Percentiles rank a stretch among this genome's conserved stretches.
Evolutionary conservation across 805 yeast species (phyloP).

Genomic region (Pichia nakasei): DNA sequence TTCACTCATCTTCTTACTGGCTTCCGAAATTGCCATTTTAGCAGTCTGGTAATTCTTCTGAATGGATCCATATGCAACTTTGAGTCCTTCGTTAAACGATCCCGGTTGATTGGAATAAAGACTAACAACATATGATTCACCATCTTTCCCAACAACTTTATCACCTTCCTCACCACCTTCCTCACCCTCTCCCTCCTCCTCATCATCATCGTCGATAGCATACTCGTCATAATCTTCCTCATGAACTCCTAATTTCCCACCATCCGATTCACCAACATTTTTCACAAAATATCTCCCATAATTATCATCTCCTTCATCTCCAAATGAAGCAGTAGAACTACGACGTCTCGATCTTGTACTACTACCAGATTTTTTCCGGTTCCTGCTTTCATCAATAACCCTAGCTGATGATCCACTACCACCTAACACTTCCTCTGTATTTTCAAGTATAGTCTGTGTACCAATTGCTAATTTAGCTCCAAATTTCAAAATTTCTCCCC

Average conservation of each 20-base stretch:
- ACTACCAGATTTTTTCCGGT: background rate
- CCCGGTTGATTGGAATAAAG: slow-evolving; percentile 80
- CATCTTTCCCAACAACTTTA: slow-evolving; percentile 21
- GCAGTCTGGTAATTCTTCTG: slow-evolving; percentile 64
- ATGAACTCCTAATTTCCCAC: background rate
- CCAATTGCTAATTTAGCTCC: slow-evolving; percentile 87
- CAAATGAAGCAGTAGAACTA: slow-evolving; percentile 22
- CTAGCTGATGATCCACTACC: slow-evolving; percentile 53
- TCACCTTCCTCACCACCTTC: slow-evolving; percentile 21
- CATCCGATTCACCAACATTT: background rate
- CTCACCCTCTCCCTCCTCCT: slow-evolving; percentile 23
- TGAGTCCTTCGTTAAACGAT: slow-evolving; percentile 60
- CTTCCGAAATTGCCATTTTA: slow-evolving; percentile 47
- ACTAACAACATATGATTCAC: slow-evolving; percentile 33
- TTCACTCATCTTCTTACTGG: slow-evolving; percentile 55
- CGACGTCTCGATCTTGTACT: slow-evolving; percentile 9
- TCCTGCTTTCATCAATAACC: slow-evolving; percentile 8
- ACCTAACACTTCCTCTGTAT: slow-evolving; percentile 69
- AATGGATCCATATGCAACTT: slow-evolving; percentile 63
- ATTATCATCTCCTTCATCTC: slow-evolving; percentile 18
- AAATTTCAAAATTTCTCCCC: slow-evolving; percentile 69
- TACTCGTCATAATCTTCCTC: background rate
- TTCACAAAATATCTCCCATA: slow-evolving; percentile 6
- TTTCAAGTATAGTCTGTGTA: slow-evolving; percentile 72
- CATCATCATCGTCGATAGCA: slow-evolving; percentile 14